Evolutionary conservation across 495 filamentous ascomycete species (phyloP), one percentile per base, ranked within the genome.

Genomic region (Aspergillus diversus): DNA sequence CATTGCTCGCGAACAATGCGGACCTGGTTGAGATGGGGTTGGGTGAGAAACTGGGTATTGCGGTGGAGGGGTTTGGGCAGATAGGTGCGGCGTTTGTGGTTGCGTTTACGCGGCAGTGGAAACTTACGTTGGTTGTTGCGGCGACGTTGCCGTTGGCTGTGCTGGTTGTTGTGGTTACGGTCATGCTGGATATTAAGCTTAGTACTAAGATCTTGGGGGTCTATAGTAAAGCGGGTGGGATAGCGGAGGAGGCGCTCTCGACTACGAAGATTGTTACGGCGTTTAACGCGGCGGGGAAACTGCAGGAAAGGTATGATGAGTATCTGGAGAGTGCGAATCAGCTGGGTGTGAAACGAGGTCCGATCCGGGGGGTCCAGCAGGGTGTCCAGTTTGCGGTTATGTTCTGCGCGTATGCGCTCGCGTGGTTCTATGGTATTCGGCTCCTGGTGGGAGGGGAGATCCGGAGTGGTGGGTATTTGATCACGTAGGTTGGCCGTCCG

Each of bases 361-460:
- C 39, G 3, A n/a, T 43, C n/a, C 39, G 39, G 7, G 39, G 39
- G n/a, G n/a, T 43, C 7, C 39, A 43, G 39, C 39, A 43, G 39
- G 39, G 39, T 11, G 39, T 43, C 4, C 39, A 66, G 49, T 65
- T 59, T 35, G 53, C 52, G 15, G 37, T 66, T 37, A 43, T 64
- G 11, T 68, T 64, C 46, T 21, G 61, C 3, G 68, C 58, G 12
- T 59, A 55, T 27, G 69, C 56, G 33, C 46, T 73, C 0, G 61
- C 62, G 7, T 72, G 67, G 43, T 72, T 67, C 64, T 62, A 70
- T 35, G 71, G 69, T 16, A 63, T 64, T 34, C 39, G 55, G 16
- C 90, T 94, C 65, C 92, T 95, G 89, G 77, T 82, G 2, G 71
- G 86, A 55, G 92, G 92, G 52, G 73, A 82, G 31, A 92, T 94